These are phyloP conservation scores for Neonectria punicea DNA, from an alignment of 2,329 filamentous ascomycete genomes.

Conservation along the genomic window DNA sequence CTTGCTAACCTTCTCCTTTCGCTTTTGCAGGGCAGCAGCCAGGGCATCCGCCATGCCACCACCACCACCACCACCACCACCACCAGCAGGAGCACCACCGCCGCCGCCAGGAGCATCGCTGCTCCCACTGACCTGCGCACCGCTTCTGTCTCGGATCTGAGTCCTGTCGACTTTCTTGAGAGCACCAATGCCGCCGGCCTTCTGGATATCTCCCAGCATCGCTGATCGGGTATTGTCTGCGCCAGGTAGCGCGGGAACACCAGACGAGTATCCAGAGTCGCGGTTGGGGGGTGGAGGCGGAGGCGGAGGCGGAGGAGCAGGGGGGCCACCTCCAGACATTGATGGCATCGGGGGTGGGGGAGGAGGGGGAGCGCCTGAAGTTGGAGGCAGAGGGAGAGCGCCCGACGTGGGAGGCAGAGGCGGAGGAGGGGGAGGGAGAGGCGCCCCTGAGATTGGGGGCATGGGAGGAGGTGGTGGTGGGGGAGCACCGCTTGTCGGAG, in stretches of 20 bases:
- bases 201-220: constrained; percentile 77
- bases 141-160: constrained; percentile 78
- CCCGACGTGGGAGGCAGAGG: no score
- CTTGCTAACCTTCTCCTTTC: constrained; percentile 93
- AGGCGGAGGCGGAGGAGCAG: constrained; percentile 61
- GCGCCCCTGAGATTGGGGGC: constrained; percentile 48
- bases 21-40: constrained; percentile 79
- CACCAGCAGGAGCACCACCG: constrained; percentile 61
- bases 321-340: constrained; percentile 35
- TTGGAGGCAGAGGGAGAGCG: constrained; percentile 46
- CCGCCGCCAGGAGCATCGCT: constrained; percentile 59
- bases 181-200: constrained; percentile 71
- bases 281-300: constrained; percentile 66
- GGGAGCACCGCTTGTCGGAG: constrained; percentile 50
- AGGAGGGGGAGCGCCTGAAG: constrained; percentile 53
- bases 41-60: constrained; percentile 84
- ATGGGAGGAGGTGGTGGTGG: constrained; percentile 53
- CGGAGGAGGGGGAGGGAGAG: constrained; percentile 48
- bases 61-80: constrained; percentile 68
- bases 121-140: constrained; percentile 65
- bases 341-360: constrained; percentile 44
- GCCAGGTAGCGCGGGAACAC: constrained; percentile 59
- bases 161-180: constrained; percentile 80
- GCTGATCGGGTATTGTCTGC: constrained; percentile 64
- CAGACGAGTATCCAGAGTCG: constrained; percentile 68